Base-by-base conservation (phyloP, 2,329 filamentous ascomycete species). In the Cercospora zeae-maydis region DNA sequence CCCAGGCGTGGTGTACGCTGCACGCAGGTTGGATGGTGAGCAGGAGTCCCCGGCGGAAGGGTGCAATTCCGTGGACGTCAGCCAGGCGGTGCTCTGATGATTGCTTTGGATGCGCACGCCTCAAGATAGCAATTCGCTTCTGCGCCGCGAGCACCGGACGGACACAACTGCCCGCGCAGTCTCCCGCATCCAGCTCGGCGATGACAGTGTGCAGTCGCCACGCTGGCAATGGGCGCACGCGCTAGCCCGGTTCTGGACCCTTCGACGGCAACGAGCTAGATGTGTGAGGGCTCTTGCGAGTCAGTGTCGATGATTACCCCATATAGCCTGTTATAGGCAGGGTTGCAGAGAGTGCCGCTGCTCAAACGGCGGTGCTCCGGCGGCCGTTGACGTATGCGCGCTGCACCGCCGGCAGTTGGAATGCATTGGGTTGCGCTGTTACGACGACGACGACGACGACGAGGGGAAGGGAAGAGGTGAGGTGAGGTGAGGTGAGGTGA, bases 291-390 rank as follows among this genome's bases (percentile, higher is more conserved):
- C 34, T 52, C 47, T n/a, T 16, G 54, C 45, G 62, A 58, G 54
- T 56, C 47, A 54, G 47, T 59, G 63, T 66, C 63, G 63, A 63
- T 66, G 53, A 61, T 58, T 61, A 21, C 54, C 61, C n/a, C 37
- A 58, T 63, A 27, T n/a, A 36, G 63, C 51, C 2, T 34, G 58
- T 19, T 65, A 65, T 65, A 57, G 63, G 33, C 54, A 59, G 53
- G 61, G 63, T 59, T 61, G 24, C 5, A 47, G 61, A 33, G 45
- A n/a, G n/a, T 21, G 42, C 42, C 24, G 49, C 42, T 59, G 42
- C 39, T 59, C 55, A 49, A 59, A 55, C 55, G 33, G 52, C 58
- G 52, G 45, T 33, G 57, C 49, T 42, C 36, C 37, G 33, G 55
- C 33, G 27, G 58, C 16, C 30, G 49, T 33, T 59, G 57, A 59